Evolutionary conservation across 495 filamentous ascomycete species (phyloP), one percentile per base, ranked within the genome.

Genomic region (Penicillium cinerascens): DNA sequence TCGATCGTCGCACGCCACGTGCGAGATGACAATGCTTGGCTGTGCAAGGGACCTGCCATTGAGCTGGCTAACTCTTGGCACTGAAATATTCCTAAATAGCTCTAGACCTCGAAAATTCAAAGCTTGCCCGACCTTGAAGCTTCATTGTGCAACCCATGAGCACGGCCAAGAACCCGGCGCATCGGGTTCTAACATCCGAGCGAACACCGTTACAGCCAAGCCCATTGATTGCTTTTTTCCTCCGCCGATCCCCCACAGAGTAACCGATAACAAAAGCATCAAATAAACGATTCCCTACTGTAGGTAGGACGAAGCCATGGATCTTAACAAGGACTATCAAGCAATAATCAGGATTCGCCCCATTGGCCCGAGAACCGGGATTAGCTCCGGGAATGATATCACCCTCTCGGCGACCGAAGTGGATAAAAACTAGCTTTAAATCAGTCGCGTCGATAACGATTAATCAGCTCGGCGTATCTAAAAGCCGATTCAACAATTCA

Each of bases 391-490:
- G 37, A 26, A 42, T 49, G 51, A 54, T 42, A 48, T 54, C 35
- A 45, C 17, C 16, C 37, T 17, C 7, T 7, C n/a, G 36, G 18
- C n/a, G 23, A 11, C 22, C 42, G 23, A 39, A 39, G 22, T 23
- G 22, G 22, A 23, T 23, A 23, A 49, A 29, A 10, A 27, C 40
- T 47, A 39, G 29, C 11, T 18, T 20, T 36, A 18, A 17, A 38
- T 36, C 11, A 29, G 49, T 47, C 49, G 47, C 44, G 41, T 36
- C 42, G 40, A 21, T 11, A 7, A 6, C 38, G 50, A 64, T 62
- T 62, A 56, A 50, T 61, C 58, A 64, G 58, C 59, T 54, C 49
- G 51, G 58, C 23, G 29, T 41, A 21, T 23, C 15, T 4, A 6
- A 18, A 36, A 11, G 16, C 20, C 20, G 42, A 27, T 27, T 36